Base-by-base conservation (phyloP, 31 red algal genomes). In the Bonnemaisonia californica region DNA sequence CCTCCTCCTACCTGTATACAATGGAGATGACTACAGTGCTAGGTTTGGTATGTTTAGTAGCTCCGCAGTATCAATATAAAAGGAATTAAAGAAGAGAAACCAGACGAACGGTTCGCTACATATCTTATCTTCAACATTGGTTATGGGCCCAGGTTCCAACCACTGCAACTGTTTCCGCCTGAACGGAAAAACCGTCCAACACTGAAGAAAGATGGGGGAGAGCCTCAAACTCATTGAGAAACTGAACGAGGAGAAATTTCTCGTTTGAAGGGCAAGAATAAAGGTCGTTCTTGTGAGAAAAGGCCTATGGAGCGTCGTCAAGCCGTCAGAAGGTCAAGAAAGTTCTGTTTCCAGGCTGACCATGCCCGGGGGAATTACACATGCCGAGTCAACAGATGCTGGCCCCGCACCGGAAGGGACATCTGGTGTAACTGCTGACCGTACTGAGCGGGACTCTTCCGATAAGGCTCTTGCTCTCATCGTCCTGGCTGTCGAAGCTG, bases 121-220 rank as follows among this genome's bases (percentile, higher is more conserved):
- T 13, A 13, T 13, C 16, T 21, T 18, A 13, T 21, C 51, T 13
- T 21, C 51, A 21, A 21, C 21, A 55, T 21, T 66, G 62, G 62
- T 66, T 66, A 66, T 66, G 62, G 62, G 62, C 62, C 62, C 62
- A 66, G 62, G 11, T 28, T 13, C 11, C 24, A 66, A 66, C 62
- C 62, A 66, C 62, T 11, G 13, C 62, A 66, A 66, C 62, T 24
- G 23, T 66, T 28, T 66, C 62, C 31, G 11, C 23, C 62, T 66
- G 9, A 13, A 66, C 24, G 23, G 23, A 13, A 13, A 13, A 11
- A 13, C 24, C 62, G 23, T 29, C 9, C 11, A n/a, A 24, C n/a
- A n/a, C n/a, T n/a, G n/a, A n/a, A n/a, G n/a, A n/a, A n/a, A n/a
- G n/a, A 66, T 66, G 62, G 31, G 23, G 23, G 62, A 66, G 23